Percentiles rank a stretch among this genome's conserved stretches.
Evolutionary conservation across 208 protist genomes (phyloP).

Genomic region (Zelonia costaricensis): DNA sequence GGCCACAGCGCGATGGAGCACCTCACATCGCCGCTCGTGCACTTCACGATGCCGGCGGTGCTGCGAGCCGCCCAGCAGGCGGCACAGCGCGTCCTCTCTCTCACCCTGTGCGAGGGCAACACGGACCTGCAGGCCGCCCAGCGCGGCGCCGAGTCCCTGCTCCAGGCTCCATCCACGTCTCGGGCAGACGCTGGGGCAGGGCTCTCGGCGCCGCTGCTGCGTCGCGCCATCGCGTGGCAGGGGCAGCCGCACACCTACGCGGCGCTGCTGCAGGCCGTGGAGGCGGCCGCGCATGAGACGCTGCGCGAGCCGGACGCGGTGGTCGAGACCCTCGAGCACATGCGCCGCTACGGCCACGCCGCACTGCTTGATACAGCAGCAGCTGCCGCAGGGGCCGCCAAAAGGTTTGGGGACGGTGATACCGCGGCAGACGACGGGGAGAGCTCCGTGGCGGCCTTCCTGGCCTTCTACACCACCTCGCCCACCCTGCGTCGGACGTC

Average conservation of each 20-base stretch:
- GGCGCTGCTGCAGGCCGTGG: conserved; percentile 20
- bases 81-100: conserved; percentile 40
- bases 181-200: too few species aligned
- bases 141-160: not conserved
- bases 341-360: conserved; percentile 16
- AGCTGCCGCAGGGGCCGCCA: not conserved
- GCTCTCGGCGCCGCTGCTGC: conserved; percentile 17
- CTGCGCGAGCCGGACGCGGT: conserved; percentile 25
- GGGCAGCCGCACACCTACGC: conserved; percentile 19
- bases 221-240: conserved; percentile 22
- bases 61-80: conserved; percentile 48
- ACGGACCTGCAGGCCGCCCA: conserved; percentile 1
- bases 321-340: conserved; percentile 18
- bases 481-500: conserved; percentile 14
- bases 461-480: conserved; percentile 22
- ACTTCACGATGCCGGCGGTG: conserved; percentile 18
- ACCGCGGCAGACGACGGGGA: not conserved
- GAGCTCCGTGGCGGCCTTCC: conserved; percentile 13
- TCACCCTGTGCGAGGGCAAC: conserved; percentile 55
- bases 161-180: not conserved
- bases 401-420: too few species aligned
- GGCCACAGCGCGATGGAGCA: conserved; percentile 22
- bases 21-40: conserved; percentile 37
- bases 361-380: not conserved
- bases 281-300: conserved; percentile 22